Evolutionary conservation across 441 rosid species (phyloP), one percentile per base, ranked within the genome.

Genomic region (Euphorbia celastroides): DNA sequence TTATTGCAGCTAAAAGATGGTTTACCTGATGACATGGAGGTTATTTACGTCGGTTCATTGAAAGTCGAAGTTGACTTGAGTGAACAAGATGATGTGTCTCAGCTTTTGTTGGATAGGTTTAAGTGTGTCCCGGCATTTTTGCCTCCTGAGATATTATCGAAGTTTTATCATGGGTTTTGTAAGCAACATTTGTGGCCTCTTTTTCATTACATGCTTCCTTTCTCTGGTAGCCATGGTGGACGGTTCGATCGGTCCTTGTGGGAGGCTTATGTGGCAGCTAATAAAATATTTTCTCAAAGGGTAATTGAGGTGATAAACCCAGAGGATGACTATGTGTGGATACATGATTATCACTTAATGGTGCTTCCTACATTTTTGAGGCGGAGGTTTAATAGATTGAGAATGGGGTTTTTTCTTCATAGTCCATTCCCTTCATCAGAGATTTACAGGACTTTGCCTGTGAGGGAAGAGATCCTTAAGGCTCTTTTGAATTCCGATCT

Each of bases 161-260:
- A 83, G 81, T 86, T 79, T 71, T 88, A 88, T 72, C 89, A 88
- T 28, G 94, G 94, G 28, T 88, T 88, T 22, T 88, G 94, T 58
- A 88, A 88, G 78, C 94, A 86, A 74, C 91, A 88, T 79, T 80
- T 88, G 68, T 88, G 94, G 94, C 94, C 94, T 0, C 89, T 88
- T 63, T 88, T 88, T 57, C 94, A 88, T 61, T 88, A 88, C 57
- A 88, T 86, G 94, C 91, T 88, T 68, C 94, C 94, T 3, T 84
- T 88, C 60, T 85, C 94, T 0, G 84, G 82, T 25, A 81, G 74
- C 60, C 89, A 88, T 38, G 89, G 94, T 38, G 94, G 91, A 42
- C 73, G 89, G 65, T 86, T 86, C 60, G 88, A 88, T 76, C 64
- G 91, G 69, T 80, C 91, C 48, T 70, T 84, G 79, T 88, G 94